Base-by-base conservation (phyloP, 768 basidiomycete species). In the Suillus sp. region DNA sequence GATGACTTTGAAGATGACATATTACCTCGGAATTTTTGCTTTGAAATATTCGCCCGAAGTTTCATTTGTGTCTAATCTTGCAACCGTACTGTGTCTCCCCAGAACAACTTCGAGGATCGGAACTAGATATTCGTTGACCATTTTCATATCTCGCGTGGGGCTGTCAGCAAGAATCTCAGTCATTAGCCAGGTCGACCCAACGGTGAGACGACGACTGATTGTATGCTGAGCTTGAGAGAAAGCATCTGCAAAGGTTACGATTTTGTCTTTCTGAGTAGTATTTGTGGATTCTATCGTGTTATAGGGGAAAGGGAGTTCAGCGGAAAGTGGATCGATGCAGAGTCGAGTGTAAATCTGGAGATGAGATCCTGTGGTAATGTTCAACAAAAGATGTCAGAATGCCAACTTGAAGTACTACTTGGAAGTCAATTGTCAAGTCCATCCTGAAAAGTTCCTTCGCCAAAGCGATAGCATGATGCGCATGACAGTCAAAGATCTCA, bases 401-500 rank as follows among this genome's bases (percentile, higher is more conserved):
- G 18, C 30, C 14, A 16, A 10, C 30, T 5, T 6, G 3, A 2
- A 40, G 42, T 3, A 4, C 34, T 59, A 84, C 86, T 76, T 88
- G 88, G 64, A 89, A 83, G 65, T 90, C 86, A n/a, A 90, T n/a
- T n/a, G n/a, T n/a, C n/a, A n/a, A n/a, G n/a, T n/a, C n/a, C n/a
- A n/a, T n/a, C n/a, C n/a, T n/a, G 7, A 4, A 32, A 32, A 4
- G 4, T 32, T 32, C 32, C 32, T 32, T 32, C 32, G 32, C 32
- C 30, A 32, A 32, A 32, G 30, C 30, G 32, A 32, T 32, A 32
- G 32, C 7, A n/a, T 80, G 73, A 45, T 80, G 78, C 4, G 83
- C 79, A 54, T 86, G 85, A 13, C 80, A 75, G 59, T 83, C 83
- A 66, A 88, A 89, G 34, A 83, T 84, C 32, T 88, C 83, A 61